Percentiles rank a stretch among this genome's conserved stretches.
phyloP scores from a whole-genome alignment of 2,329 filamentous ascomycete genomes.

The Bipolaris zeicola region DNA sequence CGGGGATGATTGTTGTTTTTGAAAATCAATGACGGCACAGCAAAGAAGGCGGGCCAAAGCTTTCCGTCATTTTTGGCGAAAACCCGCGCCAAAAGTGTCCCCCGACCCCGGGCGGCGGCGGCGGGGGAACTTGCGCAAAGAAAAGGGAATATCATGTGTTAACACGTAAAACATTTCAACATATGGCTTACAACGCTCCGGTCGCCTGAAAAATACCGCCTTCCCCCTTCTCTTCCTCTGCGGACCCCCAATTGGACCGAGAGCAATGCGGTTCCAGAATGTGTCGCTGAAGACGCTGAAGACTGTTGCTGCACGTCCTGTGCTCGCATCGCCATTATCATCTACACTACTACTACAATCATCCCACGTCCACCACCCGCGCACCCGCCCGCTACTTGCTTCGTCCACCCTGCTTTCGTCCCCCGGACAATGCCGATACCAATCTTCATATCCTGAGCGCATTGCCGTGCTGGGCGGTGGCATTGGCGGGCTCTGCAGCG shows the following conservation, averaged over 20 bases:
- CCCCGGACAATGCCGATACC: constrained; percentile 21
- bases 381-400: constrained; percentile 19
- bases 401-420: constrained; percentile 13
- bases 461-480: constrained; percentile 60
- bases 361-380: neutral
- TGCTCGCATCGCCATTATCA: constrained; percentile 27
- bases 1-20: neutral
- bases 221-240: neutral
- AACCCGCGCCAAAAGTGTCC: neutral
- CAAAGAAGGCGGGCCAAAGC: constrained; percentile 13
- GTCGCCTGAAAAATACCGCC: constrained; percentile 1
- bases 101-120: too few species aligned
- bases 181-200: constrained; percentile 5
- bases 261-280: constrained; percentile 48
- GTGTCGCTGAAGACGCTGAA: constrained; percentile 41
- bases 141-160: too few species aligned
- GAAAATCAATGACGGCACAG: constrained; percentile 17
- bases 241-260: constrained; percentile 25
- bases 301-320: constrained; percentile 26
- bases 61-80: constrained; percentile 16
- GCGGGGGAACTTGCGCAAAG: too few species aligned
- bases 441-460: constrained; percentile 39
- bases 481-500: constrained; percentile 58
- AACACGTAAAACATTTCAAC: neutral
- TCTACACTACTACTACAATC: neutral